phyloP scores from a whole-genome alignment of 257 asterid genomes.

The Schizonepeta tenuifolia region DNA sequence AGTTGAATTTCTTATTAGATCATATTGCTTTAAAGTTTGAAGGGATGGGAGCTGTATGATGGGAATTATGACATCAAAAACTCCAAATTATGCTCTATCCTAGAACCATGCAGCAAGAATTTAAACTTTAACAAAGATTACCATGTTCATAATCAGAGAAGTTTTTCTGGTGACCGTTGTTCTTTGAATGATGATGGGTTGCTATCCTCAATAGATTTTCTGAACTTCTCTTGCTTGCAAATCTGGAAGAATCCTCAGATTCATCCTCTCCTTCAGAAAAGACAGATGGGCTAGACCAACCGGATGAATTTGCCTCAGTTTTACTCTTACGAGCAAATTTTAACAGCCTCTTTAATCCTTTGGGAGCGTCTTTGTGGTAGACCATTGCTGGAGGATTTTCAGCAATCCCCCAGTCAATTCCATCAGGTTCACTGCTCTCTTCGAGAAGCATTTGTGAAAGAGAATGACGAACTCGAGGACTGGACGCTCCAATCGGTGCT shows the following conservation, averaged over 20 bases:
- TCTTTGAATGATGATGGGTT: conserved; percentile 70
- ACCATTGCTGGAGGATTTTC: conserved; percentile 83
- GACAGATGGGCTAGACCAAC: conserved; percentile 79
- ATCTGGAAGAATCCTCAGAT: conserved; percentile 72
- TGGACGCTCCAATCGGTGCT: conserved; percentile 56
- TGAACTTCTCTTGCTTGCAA: conserved; percentile 51
- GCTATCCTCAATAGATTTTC: conserved; percentile 82
- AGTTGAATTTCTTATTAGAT: conserved; percentile 5
- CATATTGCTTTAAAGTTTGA: conserved; percentile 7
- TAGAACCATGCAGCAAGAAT: conserved; percentile 4
- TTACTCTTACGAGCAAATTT: conserved; percentile 96
- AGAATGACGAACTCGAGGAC: conserved; percentile 94
- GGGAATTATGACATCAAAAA: not conserved
- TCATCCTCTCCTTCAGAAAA: conserved; percentile 98
- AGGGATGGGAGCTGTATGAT: not conserved
- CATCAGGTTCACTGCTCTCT: conserved; percentile 88
- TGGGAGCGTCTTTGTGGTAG: conserved; percentile 84
- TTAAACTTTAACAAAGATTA: conserved; percentile 32
- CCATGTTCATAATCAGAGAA: conserved; percentile 54
- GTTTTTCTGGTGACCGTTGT: conserved; percentile 52
- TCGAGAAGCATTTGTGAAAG: conserved; percentile 98
- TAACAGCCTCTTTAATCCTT: conserved; percentile 92
- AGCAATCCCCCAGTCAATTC: conserved; percentile 88
- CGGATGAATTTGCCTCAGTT: conserved; percentile 66
- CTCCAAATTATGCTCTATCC: not conserved